Percentiles rank a stretch among this genome's conserved stretches.
phyloP scores from a whole-genome alignment of 2,329 filamentous ascomycete genomes.

The Calonectria pauciramosa region DNA sequence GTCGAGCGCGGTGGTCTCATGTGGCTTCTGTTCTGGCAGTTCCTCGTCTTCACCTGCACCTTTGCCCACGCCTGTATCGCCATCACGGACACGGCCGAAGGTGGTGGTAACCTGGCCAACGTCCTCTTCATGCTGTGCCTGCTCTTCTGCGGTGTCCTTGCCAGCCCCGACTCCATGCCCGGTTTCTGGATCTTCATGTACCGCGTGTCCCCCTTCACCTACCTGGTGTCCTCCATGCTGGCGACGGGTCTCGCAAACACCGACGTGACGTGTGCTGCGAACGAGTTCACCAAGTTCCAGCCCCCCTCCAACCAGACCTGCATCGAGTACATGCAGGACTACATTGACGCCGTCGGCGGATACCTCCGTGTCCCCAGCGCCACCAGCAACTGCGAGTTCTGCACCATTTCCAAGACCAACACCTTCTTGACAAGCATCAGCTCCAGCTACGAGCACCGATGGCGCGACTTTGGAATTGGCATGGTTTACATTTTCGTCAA shows the following conservation, averaged over 20 bases:
- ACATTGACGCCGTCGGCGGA: conserved; percentile 61
- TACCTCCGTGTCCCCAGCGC: conserved; percentile 67
- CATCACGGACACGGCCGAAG: conserved; percentile 74
- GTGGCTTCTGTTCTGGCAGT: conserved; percentile 75
- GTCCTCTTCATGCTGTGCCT: conserved; percentile 75
- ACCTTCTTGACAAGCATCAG: conserved; percentile 55
- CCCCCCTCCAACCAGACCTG: conserved; percentile 69
- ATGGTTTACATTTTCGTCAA: conserved; percentile 69
- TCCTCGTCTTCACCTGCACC: conserved; percentile 77
- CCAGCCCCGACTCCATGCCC: conserved; percentile 69
- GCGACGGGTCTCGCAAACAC: conserved; percentile 46
- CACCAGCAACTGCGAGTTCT: conserved; percentile 62
- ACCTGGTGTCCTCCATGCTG: conserved; percentile 45
- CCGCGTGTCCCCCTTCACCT: conserved; percentile 71
- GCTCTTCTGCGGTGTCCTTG: conserved; percentile 76
- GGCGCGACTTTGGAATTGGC: conserved; percentile 71
- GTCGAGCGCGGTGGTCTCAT: conserved; percentile 74
- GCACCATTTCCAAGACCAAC: conserved; percentile 56
- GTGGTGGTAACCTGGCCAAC: conserved; percentile 76
- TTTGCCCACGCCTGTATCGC: conserved; percentile 77
- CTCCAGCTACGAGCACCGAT: conserved; percentile 64
- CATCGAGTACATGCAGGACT: conserved; percentile 64
- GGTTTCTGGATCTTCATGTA: conserved; percentile 84
- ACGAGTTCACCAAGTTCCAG: conserved; percentile 76
- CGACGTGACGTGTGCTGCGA: conserved; percentile 65